A percentile compares a stretch with the other conserved stretches of the same genome.
Conservation (phyloP, 2,329 filamentous ascomycete species). For the Rutstroemia sp. region DNA sequence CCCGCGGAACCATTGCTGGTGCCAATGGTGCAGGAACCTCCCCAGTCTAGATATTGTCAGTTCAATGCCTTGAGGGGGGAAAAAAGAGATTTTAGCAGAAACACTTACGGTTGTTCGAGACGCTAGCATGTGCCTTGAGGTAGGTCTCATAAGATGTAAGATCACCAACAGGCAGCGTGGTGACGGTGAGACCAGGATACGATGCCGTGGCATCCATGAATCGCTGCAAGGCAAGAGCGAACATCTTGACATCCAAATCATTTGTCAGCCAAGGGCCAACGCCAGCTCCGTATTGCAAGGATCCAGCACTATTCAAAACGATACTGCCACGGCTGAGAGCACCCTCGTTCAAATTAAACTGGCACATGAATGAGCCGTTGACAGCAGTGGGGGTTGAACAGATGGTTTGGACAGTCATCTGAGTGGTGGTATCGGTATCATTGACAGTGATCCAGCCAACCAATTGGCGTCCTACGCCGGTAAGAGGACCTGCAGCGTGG, state of each 20-base stretch:
- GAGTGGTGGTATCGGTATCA: neutral
- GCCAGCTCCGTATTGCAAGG: neutral
- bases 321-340: neutral
- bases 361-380: neutral
- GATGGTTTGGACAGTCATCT: neutral
- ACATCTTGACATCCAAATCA: neutral
- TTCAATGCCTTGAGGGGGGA: neutral
- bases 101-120: neutral
- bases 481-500: neutral
- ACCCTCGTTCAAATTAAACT: slow-evolving; percentile 1
- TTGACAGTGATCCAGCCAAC: neutral
- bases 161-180: neutral
- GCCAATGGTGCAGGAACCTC: slow-evolving; percentile 1
- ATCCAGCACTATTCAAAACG: neutral
- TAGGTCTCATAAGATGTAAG: neutral
- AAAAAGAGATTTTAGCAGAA: neutral
- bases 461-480: neutral
- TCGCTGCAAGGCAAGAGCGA: neutral
- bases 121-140: neutral
- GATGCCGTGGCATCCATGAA: neutral
- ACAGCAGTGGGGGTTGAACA: neutral
- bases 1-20: no score
- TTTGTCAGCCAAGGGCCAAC: slow-evolving; percentile 1
- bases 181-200: neutral
- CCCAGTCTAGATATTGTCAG: neutral